Evolutionary conservation across 2,329 filamentous ascomycete species (phyloP).

Genomic region (Ceratocystiopsis sp.): DNA sequence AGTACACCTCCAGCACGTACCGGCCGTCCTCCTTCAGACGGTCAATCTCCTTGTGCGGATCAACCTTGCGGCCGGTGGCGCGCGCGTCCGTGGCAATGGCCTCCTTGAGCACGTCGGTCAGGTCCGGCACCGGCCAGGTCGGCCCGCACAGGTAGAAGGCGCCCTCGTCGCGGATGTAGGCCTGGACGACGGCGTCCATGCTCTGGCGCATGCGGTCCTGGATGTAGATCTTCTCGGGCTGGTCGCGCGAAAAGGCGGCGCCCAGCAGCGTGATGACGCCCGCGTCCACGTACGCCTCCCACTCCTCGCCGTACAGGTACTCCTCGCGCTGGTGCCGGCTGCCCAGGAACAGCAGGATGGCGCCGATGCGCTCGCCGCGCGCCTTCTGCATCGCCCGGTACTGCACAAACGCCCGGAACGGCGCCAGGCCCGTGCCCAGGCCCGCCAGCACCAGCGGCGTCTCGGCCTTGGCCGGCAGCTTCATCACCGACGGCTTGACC

Average conservation of each 20-base stretch:
- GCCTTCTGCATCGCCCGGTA: conserved; percentile 96
- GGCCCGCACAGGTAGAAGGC: conserved; percentile 95
- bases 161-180: conserved; percentile 75
- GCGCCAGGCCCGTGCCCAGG: conserved; percentile 90
- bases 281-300: conserved; percentile 93
- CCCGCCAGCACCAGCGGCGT: conserved; percentile 97
- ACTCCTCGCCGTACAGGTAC: conserved; percentile 97
- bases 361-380: conserved; percentile 87
- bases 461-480: conserved; percentile 73
- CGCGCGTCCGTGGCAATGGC: conserved; percentile 65
- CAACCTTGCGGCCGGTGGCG: conserved; percentile 59
- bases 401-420: conserved; percentile 98
- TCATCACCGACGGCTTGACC: conserved; percentile 98
- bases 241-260: conserved; percentile 87
- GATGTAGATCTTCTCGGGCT: conserved; percentile 98
- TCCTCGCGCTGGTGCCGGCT: conserved; percentile 95
- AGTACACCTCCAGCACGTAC: conserved; percentile 96
- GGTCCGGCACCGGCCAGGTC: conserved; percentile 96
- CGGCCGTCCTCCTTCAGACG: conserved; percentile 85
- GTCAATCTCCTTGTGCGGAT: conserved; percentile 83
- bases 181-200: conserved; percentile 62
- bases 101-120: conserved; percentile 85
- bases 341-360: conserved; percentile 90
- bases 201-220: conserved; percentile 95
- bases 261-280: conserved; percentile 91